phyloP scores from a whole-genome alignment of 345 rosid genomes.

The Iberis pinnata region DNA sequence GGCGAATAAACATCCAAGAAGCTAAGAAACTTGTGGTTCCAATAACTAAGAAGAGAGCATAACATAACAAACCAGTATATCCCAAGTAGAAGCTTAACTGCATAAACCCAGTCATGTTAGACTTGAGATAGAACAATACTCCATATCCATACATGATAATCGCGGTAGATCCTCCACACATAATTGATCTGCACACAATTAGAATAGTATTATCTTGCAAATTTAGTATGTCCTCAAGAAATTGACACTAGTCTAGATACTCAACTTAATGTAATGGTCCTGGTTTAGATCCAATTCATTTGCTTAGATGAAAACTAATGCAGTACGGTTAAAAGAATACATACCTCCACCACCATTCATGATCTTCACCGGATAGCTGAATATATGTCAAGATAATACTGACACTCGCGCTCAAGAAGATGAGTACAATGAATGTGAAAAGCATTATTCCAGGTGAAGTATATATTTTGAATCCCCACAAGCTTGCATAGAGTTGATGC shows the following conservation, averaged over 20 bases:
- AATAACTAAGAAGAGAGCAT: conserved; percentile 67
- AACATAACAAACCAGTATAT: conserved; percentile 61
- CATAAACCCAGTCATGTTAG: conserved; percentile 62
- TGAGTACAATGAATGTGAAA: conserved; percentile 45
- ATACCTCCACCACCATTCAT: conserved; percentile 98
- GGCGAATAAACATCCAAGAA: conserved; percentile 55
- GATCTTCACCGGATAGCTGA: conserved; percentile 80
- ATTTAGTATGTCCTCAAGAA: too few species aligned
- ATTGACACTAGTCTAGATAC: background rate
- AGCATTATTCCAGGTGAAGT: conserved; percentile 56
- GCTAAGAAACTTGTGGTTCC: conserved; percentile 52
- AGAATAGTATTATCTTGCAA: background rate
- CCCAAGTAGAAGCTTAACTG: conserved; percentile 66
- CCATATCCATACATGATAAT: conserved; percentile 66
- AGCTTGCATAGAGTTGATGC: conserved; percentile 52
- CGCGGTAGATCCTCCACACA: conserved; percentile 57
- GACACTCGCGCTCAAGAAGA: conserved; percentile 48
- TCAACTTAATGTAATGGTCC: background rate
- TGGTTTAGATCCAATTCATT: background rate
- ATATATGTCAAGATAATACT: conserved; percentile 67
- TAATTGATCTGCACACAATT: conserved; percentile 49
- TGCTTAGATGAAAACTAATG: background rate
- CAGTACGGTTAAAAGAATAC: conserved; percentile 18
- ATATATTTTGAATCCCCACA: conserved; percentile 74
- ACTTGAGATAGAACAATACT: conserved; percentile 53